These are phyloP conservation scores for Rosa rugosa DNA, from an alignment of 306 rosid species.

Conservation along the genomic window DNA sequence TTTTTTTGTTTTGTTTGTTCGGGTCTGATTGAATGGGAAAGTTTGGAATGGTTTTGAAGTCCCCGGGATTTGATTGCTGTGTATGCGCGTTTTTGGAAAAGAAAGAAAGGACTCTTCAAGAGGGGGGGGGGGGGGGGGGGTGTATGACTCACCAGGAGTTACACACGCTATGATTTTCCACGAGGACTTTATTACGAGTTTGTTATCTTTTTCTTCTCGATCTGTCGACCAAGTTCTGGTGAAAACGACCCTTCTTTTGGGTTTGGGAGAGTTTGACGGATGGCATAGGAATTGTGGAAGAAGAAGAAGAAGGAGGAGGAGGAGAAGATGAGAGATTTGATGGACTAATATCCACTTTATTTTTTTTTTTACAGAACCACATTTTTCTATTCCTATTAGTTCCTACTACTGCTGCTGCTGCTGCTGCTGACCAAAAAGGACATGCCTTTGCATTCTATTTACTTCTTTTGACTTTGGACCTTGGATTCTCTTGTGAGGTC, in stretches of 20 bases:
- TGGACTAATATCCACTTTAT: background rate
- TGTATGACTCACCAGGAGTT: background rate
- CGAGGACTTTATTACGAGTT: background rate
- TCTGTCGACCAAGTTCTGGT: conserved; percentile 28
- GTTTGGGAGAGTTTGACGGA: conserved; percentile 34
- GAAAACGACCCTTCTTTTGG: conserved; percentile 43
- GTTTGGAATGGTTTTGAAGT: background rate
- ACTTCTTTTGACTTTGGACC: conserved; percentile 33
- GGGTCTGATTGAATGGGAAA: too few relatives aligned
- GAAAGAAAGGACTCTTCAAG: background rate
- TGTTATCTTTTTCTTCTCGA: conserved; percentile 11
- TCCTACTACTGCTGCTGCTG: background rate
- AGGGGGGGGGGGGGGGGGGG: too few relatives aligned
- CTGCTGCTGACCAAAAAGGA: conserved; percentile 21
- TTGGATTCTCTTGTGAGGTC: background rate
- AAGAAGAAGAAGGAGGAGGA: background rate
- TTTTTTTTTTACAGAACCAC: too few relatives aligned
- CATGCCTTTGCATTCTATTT: conserved; percentile 19
- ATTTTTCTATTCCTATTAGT: conserved; percentile 11
- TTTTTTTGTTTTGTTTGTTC: too few relatives aligned
- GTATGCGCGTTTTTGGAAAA: background rate
- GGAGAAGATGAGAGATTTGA: background rate
- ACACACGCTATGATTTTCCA: background rate
- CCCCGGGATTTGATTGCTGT: background rate
- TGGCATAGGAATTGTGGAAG: background rate